Conservation (phyloP, 2,329 filamentous ascomycete species). For the Colletotrichum sojae region DNA sequence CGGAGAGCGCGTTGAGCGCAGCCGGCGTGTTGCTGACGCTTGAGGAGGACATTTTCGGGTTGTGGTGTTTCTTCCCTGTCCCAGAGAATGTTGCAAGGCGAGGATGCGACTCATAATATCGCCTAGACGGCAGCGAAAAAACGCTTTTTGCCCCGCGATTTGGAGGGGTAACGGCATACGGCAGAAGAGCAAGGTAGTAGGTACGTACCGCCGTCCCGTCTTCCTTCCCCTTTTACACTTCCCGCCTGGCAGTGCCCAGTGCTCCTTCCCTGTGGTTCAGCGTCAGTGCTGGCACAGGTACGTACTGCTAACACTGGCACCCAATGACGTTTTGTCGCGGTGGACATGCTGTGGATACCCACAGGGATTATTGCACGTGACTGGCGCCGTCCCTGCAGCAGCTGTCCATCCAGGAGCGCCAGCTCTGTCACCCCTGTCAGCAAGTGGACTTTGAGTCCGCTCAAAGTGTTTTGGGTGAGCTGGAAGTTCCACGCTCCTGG, state of each 20-base stretch:
- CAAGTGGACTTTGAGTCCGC: constrained; percentile 35
- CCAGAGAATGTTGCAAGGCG: not conserved
- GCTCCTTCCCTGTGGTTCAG: no score
- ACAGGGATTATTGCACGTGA: constrained; percentile 23
- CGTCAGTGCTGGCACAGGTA: not conserved
- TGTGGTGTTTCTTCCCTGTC: not conserved
- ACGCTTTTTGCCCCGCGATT: constrained; percentile 42
- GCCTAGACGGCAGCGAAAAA: constrained; percentile 25
- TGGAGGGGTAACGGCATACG: constrained; percentile 38
- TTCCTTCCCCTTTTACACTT: not conserved
- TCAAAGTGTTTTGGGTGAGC: constrained; percentile 42
- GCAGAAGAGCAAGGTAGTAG: not conserved
- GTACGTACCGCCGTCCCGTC: constrained; percentile 25
- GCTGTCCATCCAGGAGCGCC: constrained; percentile 3
- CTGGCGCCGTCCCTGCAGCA: constrained; percentile 6
- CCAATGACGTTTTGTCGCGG: not conserved
- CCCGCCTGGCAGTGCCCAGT: constrained; percentile 4
- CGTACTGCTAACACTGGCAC: not conserved
- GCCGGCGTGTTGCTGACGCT: constrained; percentile 48
- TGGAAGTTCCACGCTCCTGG: constrained; percentile 42
- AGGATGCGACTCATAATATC: not conserved
- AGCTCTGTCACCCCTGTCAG: constrained; percentile 28
- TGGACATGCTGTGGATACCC: not conserved
- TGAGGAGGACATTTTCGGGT: constrained; percentile 22
- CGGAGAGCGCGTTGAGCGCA: constrained; percentile 55